Conservation (phyloP, 331 rosid genomes). For the Quercus tomentella region DNA sequence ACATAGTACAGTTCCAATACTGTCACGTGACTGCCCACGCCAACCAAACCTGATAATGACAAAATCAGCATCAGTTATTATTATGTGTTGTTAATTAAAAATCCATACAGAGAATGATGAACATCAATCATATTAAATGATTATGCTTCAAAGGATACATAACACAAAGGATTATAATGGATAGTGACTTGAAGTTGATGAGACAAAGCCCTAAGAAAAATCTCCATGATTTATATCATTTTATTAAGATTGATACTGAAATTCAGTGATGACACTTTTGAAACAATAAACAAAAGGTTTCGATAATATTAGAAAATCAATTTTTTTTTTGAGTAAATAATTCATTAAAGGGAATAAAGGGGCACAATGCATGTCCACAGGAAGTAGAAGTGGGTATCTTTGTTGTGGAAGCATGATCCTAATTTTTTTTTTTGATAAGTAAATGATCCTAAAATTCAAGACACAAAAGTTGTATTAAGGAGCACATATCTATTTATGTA, state of each 20-base stretch:
- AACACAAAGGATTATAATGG: not conserved
- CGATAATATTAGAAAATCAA: not conserved
- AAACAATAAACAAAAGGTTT: not conserved
- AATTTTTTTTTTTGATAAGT: no score
- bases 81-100: no score
- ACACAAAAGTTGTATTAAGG: not conserved
- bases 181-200: not conserved
- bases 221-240: no score
- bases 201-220: not conserved
- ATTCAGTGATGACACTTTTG: not conserved
- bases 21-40: constrained; percentile 97
- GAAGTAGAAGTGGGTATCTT: no score
- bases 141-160: not conserved
- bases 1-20: constrained; percentile 94
- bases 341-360: no score
- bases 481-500: not conserved
- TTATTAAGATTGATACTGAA: not conserved
- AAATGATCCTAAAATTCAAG: not conserved
- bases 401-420: not conserved
- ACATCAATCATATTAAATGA: not conserved
- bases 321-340: no score
- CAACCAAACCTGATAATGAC: constrained; percentile 77
- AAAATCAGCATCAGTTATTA: constrained; percentile 16
- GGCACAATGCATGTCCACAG: no score
- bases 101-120: not conserved